These are phyloP conservation scores for Mycena latifolia DNA, from an alignment of 768 basidiomycete species.

Conservation along the genomic window DNA sequence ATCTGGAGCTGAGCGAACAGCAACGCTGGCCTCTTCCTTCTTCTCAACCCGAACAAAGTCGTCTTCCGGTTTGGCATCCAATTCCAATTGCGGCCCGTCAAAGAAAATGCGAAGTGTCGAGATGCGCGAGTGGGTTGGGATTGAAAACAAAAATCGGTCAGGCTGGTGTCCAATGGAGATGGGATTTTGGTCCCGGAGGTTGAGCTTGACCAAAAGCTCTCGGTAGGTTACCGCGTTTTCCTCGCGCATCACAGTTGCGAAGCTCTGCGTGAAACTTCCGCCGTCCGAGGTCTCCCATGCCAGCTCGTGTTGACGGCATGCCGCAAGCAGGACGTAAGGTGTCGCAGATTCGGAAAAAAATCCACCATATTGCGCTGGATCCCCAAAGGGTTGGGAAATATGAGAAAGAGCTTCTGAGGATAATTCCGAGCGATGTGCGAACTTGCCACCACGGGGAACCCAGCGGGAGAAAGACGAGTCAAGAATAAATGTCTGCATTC, in stretches of 20 bases:
- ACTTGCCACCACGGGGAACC: background rate
- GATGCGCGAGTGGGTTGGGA: background rate
- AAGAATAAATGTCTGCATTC: too few species aligned
- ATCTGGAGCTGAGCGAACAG: background rate
- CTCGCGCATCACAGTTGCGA: background rate
- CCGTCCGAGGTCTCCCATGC: background rate
- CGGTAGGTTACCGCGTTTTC: background rate
- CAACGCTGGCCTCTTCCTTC: background rate
- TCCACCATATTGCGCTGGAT: background rate
- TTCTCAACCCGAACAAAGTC: background rate
- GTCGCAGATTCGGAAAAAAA: background rate
- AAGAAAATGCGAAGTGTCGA: constrained; percentile 3
- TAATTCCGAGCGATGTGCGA: background rate
- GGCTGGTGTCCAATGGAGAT: background rate
- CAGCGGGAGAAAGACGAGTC: background rate
- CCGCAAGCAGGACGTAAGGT: background rate
- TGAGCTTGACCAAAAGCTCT: background rate
- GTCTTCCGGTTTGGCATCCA: background rate
- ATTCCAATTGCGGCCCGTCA: background rate
- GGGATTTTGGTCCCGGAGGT: background rate
- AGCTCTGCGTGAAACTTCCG: background rate
- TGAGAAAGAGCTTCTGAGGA: background rate
- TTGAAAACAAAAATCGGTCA: background rate
- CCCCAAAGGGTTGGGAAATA: background rate
- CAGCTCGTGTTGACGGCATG: background rate